Percentiles rank a stretch among this genome's conserved stretches.
These are phyloP conservation scores for Aechmea fasciata DNA, from an alignment of 176 grass and related monocot species.

Conservation along the genomic window DNA sequence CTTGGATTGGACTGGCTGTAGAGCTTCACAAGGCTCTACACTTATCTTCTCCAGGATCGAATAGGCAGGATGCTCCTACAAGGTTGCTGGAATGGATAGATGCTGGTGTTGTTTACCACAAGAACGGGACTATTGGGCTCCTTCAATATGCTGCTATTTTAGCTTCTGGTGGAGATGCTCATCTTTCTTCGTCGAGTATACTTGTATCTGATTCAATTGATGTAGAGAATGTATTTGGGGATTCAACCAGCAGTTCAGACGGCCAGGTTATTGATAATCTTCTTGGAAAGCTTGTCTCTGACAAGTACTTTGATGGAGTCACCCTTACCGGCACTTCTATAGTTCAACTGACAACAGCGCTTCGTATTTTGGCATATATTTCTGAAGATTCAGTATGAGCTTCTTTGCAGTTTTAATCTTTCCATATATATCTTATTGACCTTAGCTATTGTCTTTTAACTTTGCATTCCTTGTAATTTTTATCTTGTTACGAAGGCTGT, in stretches of 20 bases:
- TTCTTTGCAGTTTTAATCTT: conserved; percentile 10
- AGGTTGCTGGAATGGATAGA: conserved; percentile 96
- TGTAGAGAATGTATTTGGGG: conserved; percentile 76
- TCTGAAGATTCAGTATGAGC: conserved; percentile 69
- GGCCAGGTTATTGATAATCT: conserved; percentile 83
- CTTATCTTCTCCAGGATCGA: conserved; percentile 85
- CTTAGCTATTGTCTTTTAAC: conserved; percentile 4
- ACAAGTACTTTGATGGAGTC: conserved; percentile 90
- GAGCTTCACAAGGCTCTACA: conserved; percentile 93
- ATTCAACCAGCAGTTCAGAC: conserved; percentile 65
- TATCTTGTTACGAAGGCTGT: conserved; percentile 51
- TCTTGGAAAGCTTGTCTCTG: conserved; percentile 70
- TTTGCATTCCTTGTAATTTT: background rate
- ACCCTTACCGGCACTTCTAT: conserved; percentile 65
- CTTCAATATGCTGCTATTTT: conserved; percentile 88
- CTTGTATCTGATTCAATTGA: conserved; percentile 94
- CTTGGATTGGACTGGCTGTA: conserved; percentile 84
- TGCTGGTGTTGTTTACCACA: conserved; percentile 93
- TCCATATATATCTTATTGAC: background rate
- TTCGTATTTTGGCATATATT: conserved; percentile 90
- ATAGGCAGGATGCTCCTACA: conserved; percentile 85
- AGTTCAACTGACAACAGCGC: conserved; percentile 76
- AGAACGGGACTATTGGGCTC: conserved; percentile 75
- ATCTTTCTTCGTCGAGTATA: conserved; percentile 79
- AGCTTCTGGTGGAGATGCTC: conserved; percentile 88